phyloP scores from a whole-genome alignment of 257 asterid species.

The Salvia rosmarinus region DNA sequence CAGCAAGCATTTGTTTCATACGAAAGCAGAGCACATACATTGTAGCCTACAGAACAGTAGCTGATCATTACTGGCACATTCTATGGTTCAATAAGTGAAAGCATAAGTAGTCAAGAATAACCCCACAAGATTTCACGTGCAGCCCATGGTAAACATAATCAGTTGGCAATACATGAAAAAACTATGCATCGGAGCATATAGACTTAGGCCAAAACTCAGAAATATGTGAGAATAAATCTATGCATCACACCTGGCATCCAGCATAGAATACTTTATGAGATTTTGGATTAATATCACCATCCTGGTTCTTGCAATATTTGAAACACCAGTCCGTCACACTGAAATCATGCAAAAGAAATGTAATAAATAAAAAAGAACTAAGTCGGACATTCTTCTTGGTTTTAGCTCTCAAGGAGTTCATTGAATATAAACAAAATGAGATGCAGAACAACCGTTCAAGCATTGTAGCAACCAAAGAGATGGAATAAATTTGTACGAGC shows the following conservation, averaged over 20 bases:
- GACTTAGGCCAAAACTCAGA: not conserved
- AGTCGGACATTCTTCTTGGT: conserved; percentile 8
- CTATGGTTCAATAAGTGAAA: not conserved
- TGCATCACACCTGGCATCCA: conserved; percentile 80
- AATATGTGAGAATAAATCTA: conserved; percentile 3
- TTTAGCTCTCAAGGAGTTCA: conserved; percentile 15
- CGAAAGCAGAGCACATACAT: conserved; percentile 95
- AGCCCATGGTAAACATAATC: not conserved
- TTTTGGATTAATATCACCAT: conserved; percentile 60
- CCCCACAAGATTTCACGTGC: not conserved
- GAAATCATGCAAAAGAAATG: conserved; percentile 33
- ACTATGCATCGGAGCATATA: not conserved
- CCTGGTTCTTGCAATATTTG: conserved; percentile 62
- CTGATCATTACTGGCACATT: conserved; percentile 12
- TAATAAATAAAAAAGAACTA: conserved; percentile 3
- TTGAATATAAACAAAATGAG: conserved; percentile 17
- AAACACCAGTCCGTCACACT: conserved; percentile 81
- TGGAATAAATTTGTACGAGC: conserved; percentile 80
- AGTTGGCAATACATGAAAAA: not conserved
- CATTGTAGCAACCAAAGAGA: conserved; percentile 50
- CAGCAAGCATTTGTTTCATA: conserved; percentile 65
- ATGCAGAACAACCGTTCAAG: conserved; percentile 65
- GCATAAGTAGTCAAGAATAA: not conserved
- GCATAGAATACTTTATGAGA: conserved; percentile 82
- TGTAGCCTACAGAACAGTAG: conserved; percentile 59